Evolutionary conservation across 129 eudicot species (phyloP), one percentile per base, ranked within the genome.

Genomic region (Silybum marianum): DNA sequence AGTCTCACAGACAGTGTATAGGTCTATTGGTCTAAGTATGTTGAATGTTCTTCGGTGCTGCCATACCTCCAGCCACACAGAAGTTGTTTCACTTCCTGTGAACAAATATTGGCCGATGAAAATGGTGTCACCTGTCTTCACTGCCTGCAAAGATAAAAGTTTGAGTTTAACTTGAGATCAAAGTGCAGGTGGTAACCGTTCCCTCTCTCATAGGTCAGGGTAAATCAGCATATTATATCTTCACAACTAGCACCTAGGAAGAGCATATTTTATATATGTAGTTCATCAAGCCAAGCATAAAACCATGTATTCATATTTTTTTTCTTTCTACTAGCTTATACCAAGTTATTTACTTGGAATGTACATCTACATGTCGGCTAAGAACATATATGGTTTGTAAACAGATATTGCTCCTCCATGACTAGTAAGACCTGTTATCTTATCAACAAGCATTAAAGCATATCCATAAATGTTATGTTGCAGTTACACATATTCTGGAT

Each of bases 71-170:
- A 93, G 85, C 94, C 97, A 93, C 21, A 91, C 88, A 19, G 94
- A 93, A 71, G 98, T 93, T 72, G 94, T 93, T 79, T 93, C 98
- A 84, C 87, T 93, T 82, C 96, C 94, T 24, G 98, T 89, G 77
- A 93, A 93, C 84, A 93, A 72, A 84, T 93, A 93, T 74, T 93
- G 97, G 28, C 98, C 97, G 51, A 93, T 91, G 83, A 93, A 93
- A 80, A 93, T 93, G 12, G 93, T 92, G 48, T 93, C 98, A 81
- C 97, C 98, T 28, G 85, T 82, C 83, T 89, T 89, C 73, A 93
- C 98, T 24, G 97, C 97, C 97, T 93, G 88, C 82, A 84, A 77
- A 82, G 71, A 78, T 25, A 51, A 9, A 54, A 71, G 44, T 73
- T 19, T 8, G 13, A 80, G 51, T 75, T 36, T 38, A 51, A 12